Evolutionary conservation across 371 early-diverging fungal species (phyloP), one percentile per base, ranked within the genome.

Genomic region (Mortierella sp.): DNA sequence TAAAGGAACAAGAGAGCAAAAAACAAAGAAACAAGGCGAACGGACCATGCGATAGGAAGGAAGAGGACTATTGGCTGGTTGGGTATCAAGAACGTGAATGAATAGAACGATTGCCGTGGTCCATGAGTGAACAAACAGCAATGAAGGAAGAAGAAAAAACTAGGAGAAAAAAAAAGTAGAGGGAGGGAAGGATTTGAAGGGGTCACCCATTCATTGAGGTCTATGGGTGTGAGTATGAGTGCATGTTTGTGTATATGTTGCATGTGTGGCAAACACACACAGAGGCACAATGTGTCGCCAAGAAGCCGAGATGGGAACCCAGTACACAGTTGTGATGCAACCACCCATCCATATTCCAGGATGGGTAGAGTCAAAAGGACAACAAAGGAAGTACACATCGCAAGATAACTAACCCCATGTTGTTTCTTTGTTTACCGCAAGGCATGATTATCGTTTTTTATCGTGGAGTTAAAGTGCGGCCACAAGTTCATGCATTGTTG

Each of bases 271-370:
- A 35, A 63, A 16, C 5, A 5, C 5, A 51, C 21, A 51, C 51
- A 51, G 51, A 51, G 18, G 41, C 38, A 54, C 49, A 70, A 18
- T 4, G 16, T 27, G 10, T 43, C 24, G 21, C 43, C 29, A 56
- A 48, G 38, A 38, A 11, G 41, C 38, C 44, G 63, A 48, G 32
- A 76, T 71, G 70, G 44, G 11, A 54, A 72, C 51, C 51, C 51
- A 21, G 51, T 14, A 14, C 48, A 12, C 48, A 11, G 14, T 51
- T 49, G 21, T 51, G 21, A 51, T 51, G 51, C 51, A 51, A 51
- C 51, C 51, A 21, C 18, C 51, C 21, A 51, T 21, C 51, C 51
- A 21, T 51, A 16, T 21, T 51, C 51, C 51, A 51, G 6, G 18
- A 51, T 51, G 51, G 51, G 16, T 6, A 21, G 4, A 35, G 35